Evolutionary conservation across 2,329 filamentous ascomycete species (phyloP), one percentile per base, ranked within the genome.

Genomic region (Pseudopithomyces chartarum): DNA sequence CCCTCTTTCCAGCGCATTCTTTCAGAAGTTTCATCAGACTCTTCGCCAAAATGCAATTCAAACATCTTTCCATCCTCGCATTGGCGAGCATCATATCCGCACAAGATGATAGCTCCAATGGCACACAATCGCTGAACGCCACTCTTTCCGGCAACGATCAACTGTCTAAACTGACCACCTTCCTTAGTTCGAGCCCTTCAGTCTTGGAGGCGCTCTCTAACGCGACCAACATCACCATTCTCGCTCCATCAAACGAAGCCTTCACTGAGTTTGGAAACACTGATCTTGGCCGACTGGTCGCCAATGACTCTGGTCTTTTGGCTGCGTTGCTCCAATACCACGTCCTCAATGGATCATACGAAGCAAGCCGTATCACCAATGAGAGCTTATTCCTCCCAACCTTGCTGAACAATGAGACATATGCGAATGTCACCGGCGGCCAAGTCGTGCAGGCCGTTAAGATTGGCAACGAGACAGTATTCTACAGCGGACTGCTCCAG

Each of bases 361-460:
- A 55, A 3, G 68, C 78, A 0, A 63, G 62, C 5, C 67, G 73
- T 3, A 73, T 80, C 54, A 75, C 69, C 5, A 73, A 75, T 29
- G 75, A 68, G 42, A 77, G 79, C 36, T 64, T 68, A 10, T 84
- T 85, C 63, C 65, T 80, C 1, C 78, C 78, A 13, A 82, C 81
- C 2, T 68, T 82, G 7, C 74, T 89, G 52, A 82, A 74, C 17
- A 80, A 85, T 60, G 49, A 75, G 20, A 74, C 77, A 0, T 88
- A 82, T 67, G 77, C 82, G 61, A 87, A 86, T 55, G 80, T 89
- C 11, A 85, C 84, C 2, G 83, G 81, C 33, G 85, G 85, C 1
- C 87, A 89, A 68, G 78, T 83, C 10, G 80, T 88, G 3, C 76
- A 84, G 57, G 78, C 78, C 4, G 62, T 76, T n/a, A 58, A 65